Conservation (phyloP, 2,329 filamentous ascomycete species). For the Aspergillus flavus region DNA sequence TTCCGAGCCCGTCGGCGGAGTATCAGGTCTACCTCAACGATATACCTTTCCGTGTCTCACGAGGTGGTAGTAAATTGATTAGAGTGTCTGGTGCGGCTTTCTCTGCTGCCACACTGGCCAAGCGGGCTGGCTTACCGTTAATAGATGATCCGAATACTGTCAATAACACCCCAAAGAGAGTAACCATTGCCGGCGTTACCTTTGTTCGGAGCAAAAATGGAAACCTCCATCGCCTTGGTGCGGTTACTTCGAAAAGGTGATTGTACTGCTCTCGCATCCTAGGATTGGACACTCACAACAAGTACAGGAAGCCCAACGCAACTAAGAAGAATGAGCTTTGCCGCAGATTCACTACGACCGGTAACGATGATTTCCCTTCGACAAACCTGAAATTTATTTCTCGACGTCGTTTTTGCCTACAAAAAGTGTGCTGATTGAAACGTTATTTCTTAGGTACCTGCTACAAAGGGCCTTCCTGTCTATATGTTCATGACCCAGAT, state of each 20-base stretch:
- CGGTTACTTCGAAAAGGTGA: constrained; percentile 74
- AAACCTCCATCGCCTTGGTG: constrained; percentile 77
- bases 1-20: constrained; percentile 41
- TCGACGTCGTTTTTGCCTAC: neutral
- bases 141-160: constrained; percentile 61
- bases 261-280: constrained; percentile 44
- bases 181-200: constrained; percentile 72
- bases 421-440: constrained; percentile 31
- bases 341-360: constrained; percentile 63
- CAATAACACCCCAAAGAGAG: constrained; percentile 72
- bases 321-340: constrained; percentile 73
- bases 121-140: constrained; percentile 49
- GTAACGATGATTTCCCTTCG: constrained; percentile 48
- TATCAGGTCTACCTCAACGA: constrained; percentile 71
- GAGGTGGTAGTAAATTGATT: constrained; percentile 80
- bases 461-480: constrained; percentile 76
- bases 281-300: constrained; percentile 22
- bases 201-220: constrained; percentile 87
- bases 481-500: constrained; percentile 77
- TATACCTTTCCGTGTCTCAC: constrained; percentile 71
- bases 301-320: constrained; percentile 43
- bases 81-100: constrained; percentile 67
- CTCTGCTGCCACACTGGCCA: constrained; percentile 10
- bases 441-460: constrained; percentile 70
- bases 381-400: constrained; percentile 11